Base-by-base conservation (phyloP, 2,329 filamentous ascomycete species). In the Xylaria sp. region DNA sequence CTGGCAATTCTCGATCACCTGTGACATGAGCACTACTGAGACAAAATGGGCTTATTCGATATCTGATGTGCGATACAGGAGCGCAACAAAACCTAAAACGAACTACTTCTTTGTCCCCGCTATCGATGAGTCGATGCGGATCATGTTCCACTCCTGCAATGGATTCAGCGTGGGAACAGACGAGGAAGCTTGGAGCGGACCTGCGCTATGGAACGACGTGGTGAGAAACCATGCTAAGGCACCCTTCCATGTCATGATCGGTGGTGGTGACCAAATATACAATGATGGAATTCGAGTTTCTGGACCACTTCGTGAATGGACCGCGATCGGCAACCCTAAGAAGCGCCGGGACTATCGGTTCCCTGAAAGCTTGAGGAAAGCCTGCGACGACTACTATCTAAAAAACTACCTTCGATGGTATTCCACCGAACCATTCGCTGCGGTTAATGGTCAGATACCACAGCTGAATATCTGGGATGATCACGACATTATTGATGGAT, bases 381-480 rank as follows among this genome's bases (percentile, higher is more conserved):
- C 94, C 74, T 90, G 97, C 63, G 96, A 99, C 75, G 87, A 91
- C 33, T 98, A 97, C 78, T 99, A 97, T 77, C 86, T 97, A 7
- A 89, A 97, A 61, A 93, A 97, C 74, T 99, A 99, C 77, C 78
- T 97, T 86, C 80, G 87, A 79, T 87, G 92, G 94, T 97, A 96
- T 77, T 88, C 89, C 53, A 92, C 88, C 67, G 93, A 94, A 38
- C 87, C 97, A 0, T 99, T 97, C 80, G 91, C 93, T 1, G 85
- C 91, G 75, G 93, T 93, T 40, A 97, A 94, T 74, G 92, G 92
- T 1, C 94, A 97, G 79, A 98, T 99, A 70, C 90, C 96, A 0
- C 97, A 97, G 88, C 83, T 99, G 72, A 99, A 98, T 77, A 93
- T 99, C 53, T 99, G 95, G 94, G 96, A 99, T 79, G 96, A 99